These are phyloP conservation scores for Murraya koenigii DNA, from an alignment of 345 rosid species.

Conservation along the genomic window DNA sequence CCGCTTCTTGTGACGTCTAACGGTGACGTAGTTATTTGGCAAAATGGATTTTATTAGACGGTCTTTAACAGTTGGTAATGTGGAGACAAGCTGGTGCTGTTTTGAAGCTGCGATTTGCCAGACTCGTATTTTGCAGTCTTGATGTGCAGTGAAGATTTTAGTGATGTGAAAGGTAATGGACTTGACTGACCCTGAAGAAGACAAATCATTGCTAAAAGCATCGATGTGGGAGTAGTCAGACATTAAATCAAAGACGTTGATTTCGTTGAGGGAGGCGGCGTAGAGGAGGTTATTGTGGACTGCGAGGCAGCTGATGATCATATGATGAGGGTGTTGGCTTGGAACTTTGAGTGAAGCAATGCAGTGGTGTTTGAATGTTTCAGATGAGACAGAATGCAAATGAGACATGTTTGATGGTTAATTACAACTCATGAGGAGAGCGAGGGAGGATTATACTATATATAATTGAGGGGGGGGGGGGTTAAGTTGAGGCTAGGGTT, in stretches of 20 bases:
- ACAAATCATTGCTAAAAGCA: constrained; percentile 20
- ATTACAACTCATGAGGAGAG: not conserved
- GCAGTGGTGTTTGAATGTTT: constrained; percentile 11
- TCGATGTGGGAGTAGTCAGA: constrained; percentile 21
- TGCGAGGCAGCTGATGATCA: constrained; percentile 45
- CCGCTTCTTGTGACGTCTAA: constrained; percentile 47
- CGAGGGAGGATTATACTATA: not conserved
- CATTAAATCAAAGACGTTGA: constrained; percentile 36
- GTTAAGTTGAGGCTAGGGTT: not conserved
- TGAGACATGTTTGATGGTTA: not conserved
- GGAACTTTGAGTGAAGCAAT: constrained; percentile 26
- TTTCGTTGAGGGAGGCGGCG: constrained; percentile 33
- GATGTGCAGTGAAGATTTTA: constrained; percentile 50
- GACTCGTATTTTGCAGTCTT: constrained; percentile 46
- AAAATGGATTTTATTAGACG: constrained; percentile 24
- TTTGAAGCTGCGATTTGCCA: constrained; percentile 27
- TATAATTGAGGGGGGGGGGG: not conserved
- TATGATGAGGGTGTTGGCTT: constrained; percentile 13
- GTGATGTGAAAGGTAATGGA: constrained; percentile 34
- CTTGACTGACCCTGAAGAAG: constrained; percentile 39
- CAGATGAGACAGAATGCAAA: not conserved
- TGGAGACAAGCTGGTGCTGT: constrained; percentile 32
- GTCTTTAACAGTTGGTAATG: constrained; percentile 46
- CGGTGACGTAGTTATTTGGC: constrained; percentile 36
- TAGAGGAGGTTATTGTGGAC: constrained; percentile 35